phyloP scores from a whole-genome alignment of 75 land plant species.

The Selaginella moellendorffii region DNA sequence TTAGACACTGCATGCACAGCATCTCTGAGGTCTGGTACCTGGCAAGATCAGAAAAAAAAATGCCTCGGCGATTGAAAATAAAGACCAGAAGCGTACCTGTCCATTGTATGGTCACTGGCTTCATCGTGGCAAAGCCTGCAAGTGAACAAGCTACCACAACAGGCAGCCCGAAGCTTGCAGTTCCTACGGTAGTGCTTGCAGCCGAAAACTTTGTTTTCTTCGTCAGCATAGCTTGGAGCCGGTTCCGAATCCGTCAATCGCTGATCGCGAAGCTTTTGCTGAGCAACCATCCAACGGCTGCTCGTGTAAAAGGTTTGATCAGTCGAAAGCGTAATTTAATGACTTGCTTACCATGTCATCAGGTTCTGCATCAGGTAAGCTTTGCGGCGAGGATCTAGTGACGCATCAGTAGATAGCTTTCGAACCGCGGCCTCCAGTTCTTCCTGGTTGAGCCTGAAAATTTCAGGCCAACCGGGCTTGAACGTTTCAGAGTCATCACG shows the following conservation, averaged over 20 bases:
- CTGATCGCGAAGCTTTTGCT: conserved; percentile 34
- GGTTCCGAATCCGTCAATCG: conserved; percentile 17
- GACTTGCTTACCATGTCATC: conserved; percentile 65
- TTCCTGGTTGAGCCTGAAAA: conserved; percentile 72
- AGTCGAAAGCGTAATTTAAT: too few species aligned
- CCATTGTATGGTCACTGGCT: conserved; percentile 50
- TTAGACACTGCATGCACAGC: conserved; percentile 68
- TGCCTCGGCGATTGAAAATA: not conserved
- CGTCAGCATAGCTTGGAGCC: conserved; percentile 48
- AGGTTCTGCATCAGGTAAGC: conserved; percentile 72
- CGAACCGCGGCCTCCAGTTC: conserved; percentile 75
- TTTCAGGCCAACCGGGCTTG: conserved; percentile 53
- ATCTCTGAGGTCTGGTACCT: conserved; percentile 34
- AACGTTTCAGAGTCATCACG: too few species aligned
- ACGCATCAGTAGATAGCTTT: conserved; percentile 53
- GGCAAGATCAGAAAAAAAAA: not conserved
- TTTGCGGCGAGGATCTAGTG: conserved; percentile 71
- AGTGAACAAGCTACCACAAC: conserved; percentile 43
- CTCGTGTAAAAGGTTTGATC: too few species aligned
- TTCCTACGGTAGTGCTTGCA: conserved; percentile 73
- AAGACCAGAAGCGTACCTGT: too few species aligned
- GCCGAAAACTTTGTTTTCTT: conserved; percentile 38
- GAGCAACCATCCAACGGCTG: conserved; percentile 86
- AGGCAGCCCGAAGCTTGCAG: conserved; percentile 51
- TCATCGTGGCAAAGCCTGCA: conserved; percentile 63